Base-by-base conservation (phyloP, 305 asterid species). In the Rubia peregrina region DNA sequence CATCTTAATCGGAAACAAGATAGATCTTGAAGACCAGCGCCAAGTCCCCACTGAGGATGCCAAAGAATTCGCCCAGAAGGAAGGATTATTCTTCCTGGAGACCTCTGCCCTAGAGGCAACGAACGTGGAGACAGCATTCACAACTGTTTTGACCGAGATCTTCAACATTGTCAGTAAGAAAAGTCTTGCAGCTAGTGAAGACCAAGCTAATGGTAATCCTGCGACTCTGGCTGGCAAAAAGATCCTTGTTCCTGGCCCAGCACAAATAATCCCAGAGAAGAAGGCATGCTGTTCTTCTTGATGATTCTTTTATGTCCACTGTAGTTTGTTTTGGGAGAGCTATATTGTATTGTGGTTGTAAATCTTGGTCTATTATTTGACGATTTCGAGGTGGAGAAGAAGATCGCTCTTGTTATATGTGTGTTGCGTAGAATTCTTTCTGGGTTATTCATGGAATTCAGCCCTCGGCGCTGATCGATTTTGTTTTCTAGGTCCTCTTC, bases 211-310 rank as follows among this genome's bases (percentile, higher is more conserved):
- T 64, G 89, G 83, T 75, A 87, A 82, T 67, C 79, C 95, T 5
- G 81, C 84, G 3, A 80, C 91, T 7, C 80, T 90, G 69, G 70
- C 91, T 49, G 91, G 95, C 36, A 88, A 90, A 82, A 90, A 90
- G 83, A 90, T 90, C 46, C 13, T 90, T 12, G 67, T 88, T 67
- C 96, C 95, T 19, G 96, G 95, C 13, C 96, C 95, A 2, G 96
- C 78, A 36, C 95, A 90, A 76, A 78, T 88, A 55, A 85, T 90
- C 79, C 96, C 96, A 5, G 92, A 86, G 71, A 87, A 82, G 87
- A 90, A 83, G 63, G 79, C 76, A 81, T 90, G 96, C 69, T 88
- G 96, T 79, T 56, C 71, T 26, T 64, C 83, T 60, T 88, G 62
- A 8, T 69, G 11, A 65, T 42, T 51, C 26, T 66, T 42, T 67